Base-by-base conservation (phyloP, 2,329 filamentous ascomycete genomes). In the Blumeria hordei region DNA sequence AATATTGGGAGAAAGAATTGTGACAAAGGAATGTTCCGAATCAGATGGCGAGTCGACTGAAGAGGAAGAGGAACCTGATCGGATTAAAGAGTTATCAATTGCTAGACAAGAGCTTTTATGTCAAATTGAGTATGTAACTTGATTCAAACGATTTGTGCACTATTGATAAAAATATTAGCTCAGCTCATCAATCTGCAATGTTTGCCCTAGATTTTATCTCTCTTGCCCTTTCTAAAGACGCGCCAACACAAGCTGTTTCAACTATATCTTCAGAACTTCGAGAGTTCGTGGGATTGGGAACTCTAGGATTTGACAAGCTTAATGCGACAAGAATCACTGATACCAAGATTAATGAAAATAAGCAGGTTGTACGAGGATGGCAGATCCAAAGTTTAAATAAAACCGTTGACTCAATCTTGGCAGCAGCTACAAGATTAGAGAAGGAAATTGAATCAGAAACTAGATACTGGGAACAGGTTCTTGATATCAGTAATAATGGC, bases 381-480 rank as follows among this genome's bases (percentile, higher is more conserved):
- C 82, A 85, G 54, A 71, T 92, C 58, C 78, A 88, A 62, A 82
- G 81, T 49, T 78, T 94, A 60, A 80, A 84, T 61, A 76, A 77
- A 36, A 81, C 84, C 3, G 80, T 86, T 1, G 81, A 85, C 61
- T 80, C 81, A 37, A 75, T 94, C 21, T 70, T 87, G 12, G 74
- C 78, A 9, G 82, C 88, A 4, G 83, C 85, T 0, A 73, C 75
- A 32, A 75, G 85, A 43, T 69, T 98, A 11, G 77, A 86, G 61
- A 76, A 75, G 10, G 88, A 94, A 66, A 83, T 93, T 36, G 74
- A 77, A 9, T 77, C 79, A 34, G 92, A 98, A 69, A 81, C 81
- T 1, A 81, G 76, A 61, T 98, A 94, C 67, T 98, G 92, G 92
- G 76, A 83, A 55, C 83, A 94, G 62, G 76, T 96, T 2, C 70